Evolutionary conservation across 2,329 filamentous ascomycete species (phyloP), one percentile per base, ranked within the genome.

Genomic region (Xylaria sp.): DNA sequence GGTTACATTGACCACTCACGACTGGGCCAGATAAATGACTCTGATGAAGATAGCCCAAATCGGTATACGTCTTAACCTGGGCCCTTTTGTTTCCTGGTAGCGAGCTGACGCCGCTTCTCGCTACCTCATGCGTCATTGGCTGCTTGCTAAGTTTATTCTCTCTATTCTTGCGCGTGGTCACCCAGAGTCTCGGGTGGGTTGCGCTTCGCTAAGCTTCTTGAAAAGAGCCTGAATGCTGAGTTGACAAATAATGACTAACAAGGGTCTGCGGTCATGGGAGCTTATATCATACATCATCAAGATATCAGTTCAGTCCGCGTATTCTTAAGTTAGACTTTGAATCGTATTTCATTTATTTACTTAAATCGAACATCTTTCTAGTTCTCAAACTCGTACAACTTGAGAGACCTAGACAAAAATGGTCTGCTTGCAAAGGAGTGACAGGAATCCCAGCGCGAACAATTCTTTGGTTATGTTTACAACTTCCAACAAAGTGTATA

Each of bases 201-300:
- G 46, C 62, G 28, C 40, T 54, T 68, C 57, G 49, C 33, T 36
- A 38, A 38, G 57, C 49, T 53, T 42, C 10, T 58, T 33, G 62
- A 65, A 69, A 66, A 63, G 67, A 69, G 67, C 67, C 67, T 69
- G 67, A 66, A 66, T 69, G 56, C 59, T 63, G 33, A 66, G 67
- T 62, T 69, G 67, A 69, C 67, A 66, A 69, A 69, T 69, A 59
- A 46, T 17, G 28, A 48, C 23, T 23, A 10, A 31, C 31, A 42
- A 31, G 44, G 33, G 53, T 51, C 54, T 40, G 51, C 23, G 17
- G 38, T 20, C 54, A 38, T 7, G 23, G 17, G 33, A 40, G 13
- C 54, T 20, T n/a, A 13, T 40, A 62, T 58, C 57, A 11, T 59
- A 23, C 38, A 31, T 42, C 26, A 44, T 53, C 59, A 63, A 31